Percentiles rank a stretch among this genome's conserved stretches.
Evolutionary conservation across 208 protist genomes (phyloP).

Genomic region (Crithidia expoeki): DNA sequence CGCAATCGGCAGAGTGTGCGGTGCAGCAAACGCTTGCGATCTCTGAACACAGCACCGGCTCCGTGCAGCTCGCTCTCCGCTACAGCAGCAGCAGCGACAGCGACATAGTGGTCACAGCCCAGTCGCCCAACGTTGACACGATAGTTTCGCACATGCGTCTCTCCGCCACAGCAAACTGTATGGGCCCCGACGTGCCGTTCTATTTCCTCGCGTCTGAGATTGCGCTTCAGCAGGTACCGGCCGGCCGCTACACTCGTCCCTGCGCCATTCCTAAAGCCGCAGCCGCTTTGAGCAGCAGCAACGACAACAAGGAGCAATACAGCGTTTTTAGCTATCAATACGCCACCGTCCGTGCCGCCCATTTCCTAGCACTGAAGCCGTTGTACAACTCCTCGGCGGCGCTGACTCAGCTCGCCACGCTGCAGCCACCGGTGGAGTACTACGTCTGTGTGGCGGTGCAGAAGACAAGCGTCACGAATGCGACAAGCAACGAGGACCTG

Average conservation of each 20-base stretch:
- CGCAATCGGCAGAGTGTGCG: slow-evolving; percentile 9
- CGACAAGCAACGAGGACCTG: not conserved
- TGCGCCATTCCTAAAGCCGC: too few relatives aligned
- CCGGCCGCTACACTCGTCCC: slow-evolving; percentile 27
- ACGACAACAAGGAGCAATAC: slow-evolving; percentile 11
- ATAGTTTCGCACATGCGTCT: slow-evolving; percentile 48
- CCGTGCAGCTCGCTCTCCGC: slow-evolving; percentile 47
- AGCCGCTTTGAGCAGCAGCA: not conserved
- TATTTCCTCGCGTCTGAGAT: slow-evolving; percentile 37
- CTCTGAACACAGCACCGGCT: slow-evolving; percentile 43
- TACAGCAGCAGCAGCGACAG: slow-evolving; percentile 7
- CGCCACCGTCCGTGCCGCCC: slow-evolving; percentile 38
- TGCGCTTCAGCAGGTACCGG: slow-evolving; percentile 5
- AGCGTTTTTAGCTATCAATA: slow-evolving; percentile 49
- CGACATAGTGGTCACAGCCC: slow-evolving; percentile 15
- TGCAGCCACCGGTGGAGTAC: slow-evolving; percentile 48
- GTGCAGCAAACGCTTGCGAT: slow-evolving; percentile 39
- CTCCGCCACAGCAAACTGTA: slow-evolving; percentile 55
- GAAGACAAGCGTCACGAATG: slow-evolving; percentile 24
- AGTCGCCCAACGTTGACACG: slow-evolving; percentile 29
- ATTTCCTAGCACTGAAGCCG: slow-evolving; percentile 22
- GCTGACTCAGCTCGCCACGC: slow-evolving; percentile 2
- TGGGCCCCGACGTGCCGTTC: slow-evolving; percentile 36
- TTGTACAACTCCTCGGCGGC: slow-evolving; percentile 35
- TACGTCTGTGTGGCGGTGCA: slow-evolving; percentile 65